phyloP scores from a whole-genome alignment of 73 alveolate genomes.

The Symbiodinium pilosum region DNA sequence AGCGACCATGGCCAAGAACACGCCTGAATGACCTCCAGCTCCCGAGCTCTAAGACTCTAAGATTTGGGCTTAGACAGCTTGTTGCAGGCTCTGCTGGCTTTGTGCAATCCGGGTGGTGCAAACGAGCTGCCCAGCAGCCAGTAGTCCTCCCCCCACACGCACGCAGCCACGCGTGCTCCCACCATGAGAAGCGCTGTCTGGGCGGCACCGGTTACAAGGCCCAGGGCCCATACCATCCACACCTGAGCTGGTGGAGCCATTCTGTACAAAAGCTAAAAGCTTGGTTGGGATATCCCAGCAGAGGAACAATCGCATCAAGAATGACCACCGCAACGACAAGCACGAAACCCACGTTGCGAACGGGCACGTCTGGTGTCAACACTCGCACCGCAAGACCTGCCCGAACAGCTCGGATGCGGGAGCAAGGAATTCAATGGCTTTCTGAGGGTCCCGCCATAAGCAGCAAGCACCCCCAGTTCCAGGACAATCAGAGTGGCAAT shows the following conservation, averaged over 20 bases:
- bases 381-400: constrained; percentile 53
- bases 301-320: constrained; percentile 48
- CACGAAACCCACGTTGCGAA: constrained; percentile 44
- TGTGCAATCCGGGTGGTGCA: no score
- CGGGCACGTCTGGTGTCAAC: constrained; percentile 7
- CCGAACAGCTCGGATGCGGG: neutral
- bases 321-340: constrained; percentile 48
- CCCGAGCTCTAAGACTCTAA: neutral
- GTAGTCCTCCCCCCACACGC: constrained; percentile 81
- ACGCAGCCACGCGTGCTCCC: constrained; percentile 64
- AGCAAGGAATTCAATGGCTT: neutral
- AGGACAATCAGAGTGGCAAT: constrained; percentile 23
- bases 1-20: constrained; percentile 30
- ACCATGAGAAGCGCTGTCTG: constrained; percentile 63
- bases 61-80: no score
- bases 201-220: constrained; percentile 82
- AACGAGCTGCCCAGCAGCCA: constrained; percentile 68
- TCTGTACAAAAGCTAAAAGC: neutral
- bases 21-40: constrained; percentile 61
- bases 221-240: constrained; percentile 70
- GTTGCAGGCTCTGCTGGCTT: no score
- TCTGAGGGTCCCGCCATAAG: constrained; percentile 35
- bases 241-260: constrained; percentile 6
- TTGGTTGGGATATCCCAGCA: no score
- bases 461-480: constrained; percentile 35